Evolutionary conservation across 306 rosid genomes (phyloP), one percentile per base, ranked within the genome.

Genomic region (Fagus sylvatica): DNA sequence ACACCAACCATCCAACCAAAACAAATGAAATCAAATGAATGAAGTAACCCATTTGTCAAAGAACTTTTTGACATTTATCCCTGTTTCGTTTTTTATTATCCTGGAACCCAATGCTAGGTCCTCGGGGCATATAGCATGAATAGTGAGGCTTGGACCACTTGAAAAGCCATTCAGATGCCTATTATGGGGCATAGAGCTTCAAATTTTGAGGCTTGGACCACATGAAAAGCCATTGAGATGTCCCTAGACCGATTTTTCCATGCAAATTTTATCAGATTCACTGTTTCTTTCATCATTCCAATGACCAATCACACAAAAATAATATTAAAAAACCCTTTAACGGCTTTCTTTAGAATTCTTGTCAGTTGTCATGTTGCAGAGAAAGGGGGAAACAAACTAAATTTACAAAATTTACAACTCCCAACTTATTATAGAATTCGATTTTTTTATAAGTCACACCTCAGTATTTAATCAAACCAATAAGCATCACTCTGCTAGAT

Each of bases 391-490:
- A 8, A 65, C 5, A 65, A 65, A 39, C 1, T 39, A 65, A 16
- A 65, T 65, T 65, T 62, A 62, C 43, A 62, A 17, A 64, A 64
- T 36, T 64, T 65, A 65, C 71, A 8, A 65, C 32, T 65, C 71
- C 19, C 71, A 7, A 17, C 32, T 48, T 61, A 7, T 37, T 1
- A 6, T 65, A 65, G 48, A 65, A 33, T 32, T 33, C 39, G 13
- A 33, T 6, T 56, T 56, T 56, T 56, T 56, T 56, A 7, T 7
- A 61, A 32, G 41, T 60, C 17, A 60, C 6, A 33, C 32, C n/a
- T 33, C n/a, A 0, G 39, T 33, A 33, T 19, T 32, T 6, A 60
- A 32, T 36, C 7, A 65, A 39, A 65, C 32, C 32, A 16, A 13
- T 7, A 39, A 17, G 71, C 49, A 16, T n/a, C 71, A 39, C 49